Evolutionary conservation across 257 asterid genomes (phyloP), one percentile per base, ranked within the genome.

Genomic region (Buddleja alternifolia): DNA sequence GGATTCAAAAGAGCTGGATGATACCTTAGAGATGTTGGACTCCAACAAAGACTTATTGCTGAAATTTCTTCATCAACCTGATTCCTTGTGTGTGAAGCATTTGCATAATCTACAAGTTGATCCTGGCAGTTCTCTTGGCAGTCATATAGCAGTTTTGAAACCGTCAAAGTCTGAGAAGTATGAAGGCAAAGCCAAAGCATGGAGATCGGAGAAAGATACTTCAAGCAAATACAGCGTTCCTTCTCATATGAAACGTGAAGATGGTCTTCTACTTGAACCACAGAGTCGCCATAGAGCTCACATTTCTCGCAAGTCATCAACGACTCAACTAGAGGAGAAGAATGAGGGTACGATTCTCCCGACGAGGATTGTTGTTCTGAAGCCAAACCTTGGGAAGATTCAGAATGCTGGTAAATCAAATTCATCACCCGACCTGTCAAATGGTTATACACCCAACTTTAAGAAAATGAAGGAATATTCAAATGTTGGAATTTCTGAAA

Each of bases 311-410:
- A 78, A 67, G 70, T 70, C 84, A 12, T 68, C 85, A 20, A 74
- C 67, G 60, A 56, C 25, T 78, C 88, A 47, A 60, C 60, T 75
- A 39, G 80, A 83, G 57, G 84, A 70, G 69, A 79, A 62, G 36
- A 58, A 60, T 21, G 88, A 54, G 1, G 81, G 77, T 54, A 77
- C 48, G 39, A 70, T 36, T 48, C 79, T 82, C 63, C 95, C 98
- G 11, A 93, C 96, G 0, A 86, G 86, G 83, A 90, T 93, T 61
- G 88, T 88, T 42, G 84, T 90, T 79, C 78, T 90, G 84, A 93
- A 93, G 78, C 97, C 98, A 56, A 83, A 86, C 82, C 76, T 82
- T 50, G 82, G 79, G 60, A 83, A 83, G 67, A 68, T 71, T 69
- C 80, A 69, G 63, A 77, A 47, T 60, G 73, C 73, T n/a, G 69